phyloP scores from a whole-genome alignment of 2,329 filamentous ascomycete species.

The Sporothrix pseudoabietina region DNA sequence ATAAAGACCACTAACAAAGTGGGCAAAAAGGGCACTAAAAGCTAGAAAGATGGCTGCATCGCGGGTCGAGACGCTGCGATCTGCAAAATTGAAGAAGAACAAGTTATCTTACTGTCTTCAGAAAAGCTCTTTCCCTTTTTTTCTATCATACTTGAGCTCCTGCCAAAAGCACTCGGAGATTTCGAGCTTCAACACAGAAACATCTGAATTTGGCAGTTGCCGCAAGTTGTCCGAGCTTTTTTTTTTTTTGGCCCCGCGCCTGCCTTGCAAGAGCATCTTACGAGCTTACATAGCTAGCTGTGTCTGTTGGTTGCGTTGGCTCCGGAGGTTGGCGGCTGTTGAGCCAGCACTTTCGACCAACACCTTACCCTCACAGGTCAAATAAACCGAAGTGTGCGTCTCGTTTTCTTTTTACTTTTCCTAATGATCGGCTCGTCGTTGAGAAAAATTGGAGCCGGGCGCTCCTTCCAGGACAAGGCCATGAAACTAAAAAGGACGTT shows the following conservation, averaged over 20 bases:
- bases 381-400: not conserved
- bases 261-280: not conserved
- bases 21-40: not conserved
- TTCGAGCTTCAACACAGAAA: not conserved
- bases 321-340: not conserved
- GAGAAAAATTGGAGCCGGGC: not conserved
- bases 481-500: not conserved
- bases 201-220: not conserved
- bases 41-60: not conserved
- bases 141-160: not conserved
- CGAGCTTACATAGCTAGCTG: not conserved
- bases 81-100: not conserved
- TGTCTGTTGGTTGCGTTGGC: not conserved
- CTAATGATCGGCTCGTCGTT: not conserved
- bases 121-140: not conserved
- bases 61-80: not conserved
- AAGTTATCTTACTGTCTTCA: not conserved
- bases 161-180: not conserved
- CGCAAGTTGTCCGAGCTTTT: not conserved
- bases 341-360: not conserved
- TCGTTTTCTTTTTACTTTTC: not conserved
- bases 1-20: not conserved
- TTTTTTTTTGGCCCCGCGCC: not conserved
- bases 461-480: not conserved
- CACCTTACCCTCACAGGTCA: not conserved